These are phyloP conservation scores for Diplodia scrobiculata DNA, from an alignment of 2,329 filamentous ascomycete species.

Conservation along the genomic window DNA sequence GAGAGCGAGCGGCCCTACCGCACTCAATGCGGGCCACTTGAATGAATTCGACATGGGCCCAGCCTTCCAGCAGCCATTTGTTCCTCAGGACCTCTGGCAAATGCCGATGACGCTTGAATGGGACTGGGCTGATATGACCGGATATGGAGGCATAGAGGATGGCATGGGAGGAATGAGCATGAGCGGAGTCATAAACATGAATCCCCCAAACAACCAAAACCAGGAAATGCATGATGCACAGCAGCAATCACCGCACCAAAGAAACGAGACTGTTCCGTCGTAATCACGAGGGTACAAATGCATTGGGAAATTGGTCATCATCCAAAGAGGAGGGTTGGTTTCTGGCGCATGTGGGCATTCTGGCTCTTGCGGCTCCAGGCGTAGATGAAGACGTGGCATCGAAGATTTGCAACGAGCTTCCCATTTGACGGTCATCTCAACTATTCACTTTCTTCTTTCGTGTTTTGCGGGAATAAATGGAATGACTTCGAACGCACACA, in stretches of 20 bases:
- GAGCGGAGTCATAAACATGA: conserved; percentile 27
- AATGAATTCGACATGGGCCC: conserved; percentile 15
- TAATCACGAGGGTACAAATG: neutral
- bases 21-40: conserved; percentile 10
- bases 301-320: neutral
- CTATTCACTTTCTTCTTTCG: neutral
- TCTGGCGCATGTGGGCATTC: neutral
- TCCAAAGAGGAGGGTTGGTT: neutral
- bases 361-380: conserved; percentile 1
- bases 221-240: conserved; percentile 1
- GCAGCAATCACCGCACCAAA: neutral
- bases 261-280: neutral
- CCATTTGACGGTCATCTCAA: neutral
- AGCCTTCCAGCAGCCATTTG: conserved; percentile 77
- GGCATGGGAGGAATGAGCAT: conserved; percentile 28
- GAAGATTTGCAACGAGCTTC: neutral
- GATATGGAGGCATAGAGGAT: conserved; percentile 42
- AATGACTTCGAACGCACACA: neutral
- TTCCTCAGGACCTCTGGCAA: conserved; percentile 91
- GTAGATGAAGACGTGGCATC: neutral
- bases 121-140: conserved; percentile 66
- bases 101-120: conserved; percentile 96
- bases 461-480: neutral
- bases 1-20: conserved; percentile 17
- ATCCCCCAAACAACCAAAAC: neutral